phyloP scores from a whole-genome alignment of 768 basidiomycete species.

The Tricholoma furcatifolium region DNA sequence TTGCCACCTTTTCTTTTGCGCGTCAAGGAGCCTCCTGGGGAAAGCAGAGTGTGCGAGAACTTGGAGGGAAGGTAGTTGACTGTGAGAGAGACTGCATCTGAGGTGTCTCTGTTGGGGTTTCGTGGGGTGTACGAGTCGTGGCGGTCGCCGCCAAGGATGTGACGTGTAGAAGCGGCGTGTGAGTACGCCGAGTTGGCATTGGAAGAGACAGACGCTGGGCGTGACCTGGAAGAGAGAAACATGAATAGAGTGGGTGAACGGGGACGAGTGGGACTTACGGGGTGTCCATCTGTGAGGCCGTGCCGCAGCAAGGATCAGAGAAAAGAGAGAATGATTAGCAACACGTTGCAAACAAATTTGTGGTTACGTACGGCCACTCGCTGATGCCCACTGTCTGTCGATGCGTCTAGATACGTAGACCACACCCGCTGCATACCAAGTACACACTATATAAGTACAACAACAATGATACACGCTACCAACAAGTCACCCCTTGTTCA shows the following conservation, averaged over 20 bases:
- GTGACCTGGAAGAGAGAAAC: conserved; percentile 19
- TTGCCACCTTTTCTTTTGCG: conserved; percentile 23
- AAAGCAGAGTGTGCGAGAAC: conserved; percentile 45
- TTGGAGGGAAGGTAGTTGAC: conserved; percentile 69
- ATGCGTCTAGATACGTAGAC: conserved; percentile 53
- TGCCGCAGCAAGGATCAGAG: neutral
- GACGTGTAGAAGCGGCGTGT: conserved; percentile 44
- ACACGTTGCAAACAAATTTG: conserved; percentile 13
- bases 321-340: conserved; percentile 6
- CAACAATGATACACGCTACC: neutral
- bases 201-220: conserved; percentile 36
- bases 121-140: conserved; percentile 21
- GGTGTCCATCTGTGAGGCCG: conserved; percentile 14
- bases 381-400: conserved; percentile 8
- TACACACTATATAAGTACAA: conserved; percentile 1
- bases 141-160: conserved; percentile 38
- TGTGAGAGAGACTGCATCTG: conserved; percentile 22
- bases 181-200: conserved; percentile 43
- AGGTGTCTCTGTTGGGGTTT: neutral
- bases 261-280: conserved; percentile 19
- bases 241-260: neutral
- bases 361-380: conserved; percentile 20
- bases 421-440: conserved; percentile 50
- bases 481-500: too few species aligned
- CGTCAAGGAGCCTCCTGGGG: conserved; percentile 31